These are phyloP conservation scores for Flaveria linearis DNA, from an alignment of 129 eudicot genomes.

Conservation along the genomic window DNA sequence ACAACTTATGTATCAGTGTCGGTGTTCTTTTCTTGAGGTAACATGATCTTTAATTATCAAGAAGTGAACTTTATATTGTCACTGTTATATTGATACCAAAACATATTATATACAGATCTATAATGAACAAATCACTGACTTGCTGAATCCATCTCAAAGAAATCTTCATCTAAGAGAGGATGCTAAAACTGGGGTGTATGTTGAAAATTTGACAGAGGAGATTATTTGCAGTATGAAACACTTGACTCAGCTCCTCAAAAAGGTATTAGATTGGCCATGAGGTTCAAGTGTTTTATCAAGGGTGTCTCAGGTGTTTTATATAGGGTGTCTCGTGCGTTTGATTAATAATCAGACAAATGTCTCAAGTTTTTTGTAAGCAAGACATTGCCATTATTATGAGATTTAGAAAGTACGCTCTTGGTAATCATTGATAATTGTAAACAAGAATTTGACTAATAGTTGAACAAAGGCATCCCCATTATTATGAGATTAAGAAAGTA, in stretches of 20 bases:
- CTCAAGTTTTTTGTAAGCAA: background rate
- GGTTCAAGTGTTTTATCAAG: background rate
- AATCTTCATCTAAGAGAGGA: slow-evolving; percentile 94
- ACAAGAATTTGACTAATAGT: background rate
- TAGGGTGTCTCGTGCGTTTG: background rate
- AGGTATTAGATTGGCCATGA: slow-evolving; percentile 47
- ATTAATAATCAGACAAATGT: background rate
- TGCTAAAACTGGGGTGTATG: slow-evolving; percentile 86
- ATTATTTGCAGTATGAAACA: slow-evolving; percentile 66
- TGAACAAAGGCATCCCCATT: background rate
- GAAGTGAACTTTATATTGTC: background rate
- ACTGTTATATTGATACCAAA: slow-evolving; percentile 19
- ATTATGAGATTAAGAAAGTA: slow-evolving; percentile 5
- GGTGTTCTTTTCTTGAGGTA: slow-evolving; percentile 98
- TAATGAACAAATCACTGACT: slow-evolving; percentile 94
- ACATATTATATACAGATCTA: slow-evolving; percentile 63
- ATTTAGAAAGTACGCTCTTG: slow-evolving; percentile 8
- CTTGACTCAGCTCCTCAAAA: slow-evolving; percentile 69
- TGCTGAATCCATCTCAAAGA: slow-evolving; percentile 79
- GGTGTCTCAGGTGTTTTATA: background rate
- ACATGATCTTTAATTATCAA: background rate
- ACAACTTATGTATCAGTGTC: slow-evolving; percentile 84
- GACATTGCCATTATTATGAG: background rate
- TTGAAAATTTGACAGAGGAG: slow-evolving; percentile 86
- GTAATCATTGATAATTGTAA: background rate